A percentile compares a stretch with the other conserved stretches of the same genome.
Conservation (phyloP, 129 eudicot genomes). For the Flaveria sonorensis region DNA sequence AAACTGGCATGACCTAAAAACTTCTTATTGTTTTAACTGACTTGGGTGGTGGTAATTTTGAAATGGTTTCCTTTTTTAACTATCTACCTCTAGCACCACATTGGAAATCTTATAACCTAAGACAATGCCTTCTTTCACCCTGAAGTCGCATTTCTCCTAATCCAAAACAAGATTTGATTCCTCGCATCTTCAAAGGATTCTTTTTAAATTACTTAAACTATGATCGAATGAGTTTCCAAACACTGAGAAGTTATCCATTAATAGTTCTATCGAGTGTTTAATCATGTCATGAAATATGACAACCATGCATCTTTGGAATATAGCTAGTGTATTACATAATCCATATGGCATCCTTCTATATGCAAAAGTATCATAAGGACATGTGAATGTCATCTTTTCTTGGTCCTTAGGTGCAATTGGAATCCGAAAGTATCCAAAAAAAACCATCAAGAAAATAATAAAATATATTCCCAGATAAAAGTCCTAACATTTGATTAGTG, state of each 20-base stretch:
- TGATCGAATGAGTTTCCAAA: not conserved
- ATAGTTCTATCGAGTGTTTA: not conserved
- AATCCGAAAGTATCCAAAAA: not conserved
- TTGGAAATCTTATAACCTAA: not conserved
- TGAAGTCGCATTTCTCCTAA: not conserved
- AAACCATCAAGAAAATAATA: conserved; percentile 8
- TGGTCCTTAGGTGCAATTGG: not conserved
- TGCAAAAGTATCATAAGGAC: not conserved
- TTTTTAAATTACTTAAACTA: not conserved
- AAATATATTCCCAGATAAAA: not conserved
- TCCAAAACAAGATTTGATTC: not conserved
- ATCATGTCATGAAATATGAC: not conserved
- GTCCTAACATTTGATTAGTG: not conserved
- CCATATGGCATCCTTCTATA: not conserved
- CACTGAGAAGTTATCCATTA: not conserved
- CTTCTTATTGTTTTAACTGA: not conserved
- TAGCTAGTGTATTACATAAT: not conserved
- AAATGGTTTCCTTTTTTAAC: not conserved
- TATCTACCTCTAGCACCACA: not conserved
- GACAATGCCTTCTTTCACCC: not conserved
- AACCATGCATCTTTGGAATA: not conserved
- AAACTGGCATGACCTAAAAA: not conserved
- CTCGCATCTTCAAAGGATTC: not conserved
- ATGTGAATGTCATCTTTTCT: not conserved
- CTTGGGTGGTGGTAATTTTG: not conserved